These are phyloP conservation scores for Trichosporon coremiiforme DNA, from an alignment of 1,284 basidiomycete genomes.

Conservation along the genomic window DNA sequence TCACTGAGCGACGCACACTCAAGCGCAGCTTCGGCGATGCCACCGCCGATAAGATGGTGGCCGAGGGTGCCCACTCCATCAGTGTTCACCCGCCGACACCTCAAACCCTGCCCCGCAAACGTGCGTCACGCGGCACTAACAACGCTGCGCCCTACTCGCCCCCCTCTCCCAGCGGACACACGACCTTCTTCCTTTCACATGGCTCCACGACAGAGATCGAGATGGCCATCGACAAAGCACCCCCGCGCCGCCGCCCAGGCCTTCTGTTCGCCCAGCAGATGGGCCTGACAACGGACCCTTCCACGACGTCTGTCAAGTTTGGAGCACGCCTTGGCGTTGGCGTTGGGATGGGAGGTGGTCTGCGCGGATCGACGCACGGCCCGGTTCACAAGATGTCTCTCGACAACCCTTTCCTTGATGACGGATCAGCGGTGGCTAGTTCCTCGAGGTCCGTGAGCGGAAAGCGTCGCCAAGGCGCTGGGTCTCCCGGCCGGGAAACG, in stretches of 20 bases:
- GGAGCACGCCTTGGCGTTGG: conserved; percentile 41
- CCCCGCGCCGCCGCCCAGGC: conserved; percentile 43
- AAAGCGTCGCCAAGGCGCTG: conserved; percentile 5
- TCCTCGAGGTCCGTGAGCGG: conserved; percentile 9
- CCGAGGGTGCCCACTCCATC: conserved; percentile 4
- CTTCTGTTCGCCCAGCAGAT: conserved; percentile 53
- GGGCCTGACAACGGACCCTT: conserved; percentile 34
- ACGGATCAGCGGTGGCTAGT: not conserved
- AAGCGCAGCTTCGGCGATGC: conserved; percentile 26
- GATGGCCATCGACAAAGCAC: conserved; percentile 24
- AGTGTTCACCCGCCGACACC: conserved; percentile 57
- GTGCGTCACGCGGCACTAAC: conserved; percentile 15
- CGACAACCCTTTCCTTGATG: conserved; percentile 44
- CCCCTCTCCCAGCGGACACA: conserved; percentile 45
- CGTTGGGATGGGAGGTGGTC: conserved; percentile 50
- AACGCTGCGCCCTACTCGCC: conserved; percentile 19
- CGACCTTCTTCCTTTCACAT: conserved; percentile 45
- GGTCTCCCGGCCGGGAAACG: conserved; percentile 26
- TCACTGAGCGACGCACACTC: conserved; percentile 40
- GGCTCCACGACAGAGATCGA: conserved; percentile 6
- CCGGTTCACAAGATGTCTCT: conserved; percentile 39
- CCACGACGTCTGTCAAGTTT: conserved; percentile 24
- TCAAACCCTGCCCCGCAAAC: conserved; percentile 61
- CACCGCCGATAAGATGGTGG: not conserved
- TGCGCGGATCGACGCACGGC: conserved; percentile 29